A percentile compares a stretch with the other conserved stretches of the same genome.
phyloP scores from a whole-genome alignment of 768 basidiomycete genomes.

The Coprinopsis cinerea region DNA sequence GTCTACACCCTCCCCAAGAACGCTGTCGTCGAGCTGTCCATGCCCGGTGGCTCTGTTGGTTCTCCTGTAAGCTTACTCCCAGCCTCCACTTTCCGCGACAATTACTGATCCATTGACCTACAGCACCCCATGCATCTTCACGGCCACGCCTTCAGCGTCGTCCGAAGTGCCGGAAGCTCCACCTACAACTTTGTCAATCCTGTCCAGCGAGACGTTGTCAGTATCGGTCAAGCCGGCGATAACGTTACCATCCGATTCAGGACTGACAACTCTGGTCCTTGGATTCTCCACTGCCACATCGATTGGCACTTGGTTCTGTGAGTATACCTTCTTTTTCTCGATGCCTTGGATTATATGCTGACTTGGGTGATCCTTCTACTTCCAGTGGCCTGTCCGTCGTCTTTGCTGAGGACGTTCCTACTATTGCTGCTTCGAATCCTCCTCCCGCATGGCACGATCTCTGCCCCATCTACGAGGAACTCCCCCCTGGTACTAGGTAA shows the following conservation, averaged over 20 bases:
- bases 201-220: constrained; percentile 33
- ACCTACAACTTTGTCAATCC: constrained; percentile 45
- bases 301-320: constrained; percentile 33
- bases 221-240: constrained; percentile 23
- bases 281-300: constrained; percentile 37
- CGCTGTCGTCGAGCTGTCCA: constrained; percentile 40
- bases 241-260: constrained; percentile 50
- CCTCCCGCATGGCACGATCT: constrained; percentile 6
- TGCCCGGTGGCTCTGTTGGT: constrained; percentile 30
- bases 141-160: constrained; percentile 34
- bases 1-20: constrained; percentile 40
- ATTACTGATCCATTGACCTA: constrained; percentile 13
- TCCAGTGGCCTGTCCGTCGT: constrained; percentile 28
- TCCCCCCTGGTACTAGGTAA: constrained; percentile 5
- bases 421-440: constrained; percentile 4
- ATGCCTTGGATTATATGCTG: constrained; percentile 25
- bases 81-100: not conserved
- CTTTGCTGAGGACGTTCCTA: constrained; percentile 23
- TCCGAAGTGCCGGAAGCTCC: constrained; percentile 32
- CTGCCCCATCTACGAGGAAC: constrained; percentile 19
- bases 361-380: no score
- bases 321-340: constrained; percentile 11
- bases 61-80: constrained; percentile 21
- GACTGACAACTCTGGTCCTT: constrained; percentile 60
- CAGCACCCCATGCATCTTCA: constrained; percentile 40